A percentile compares a stretch with the other conserved stretches of the same genome.
Evolutionary conservation across 352 stramenopile species (phyloP).

Genomic region (Phytopythium montanum): DNA sequence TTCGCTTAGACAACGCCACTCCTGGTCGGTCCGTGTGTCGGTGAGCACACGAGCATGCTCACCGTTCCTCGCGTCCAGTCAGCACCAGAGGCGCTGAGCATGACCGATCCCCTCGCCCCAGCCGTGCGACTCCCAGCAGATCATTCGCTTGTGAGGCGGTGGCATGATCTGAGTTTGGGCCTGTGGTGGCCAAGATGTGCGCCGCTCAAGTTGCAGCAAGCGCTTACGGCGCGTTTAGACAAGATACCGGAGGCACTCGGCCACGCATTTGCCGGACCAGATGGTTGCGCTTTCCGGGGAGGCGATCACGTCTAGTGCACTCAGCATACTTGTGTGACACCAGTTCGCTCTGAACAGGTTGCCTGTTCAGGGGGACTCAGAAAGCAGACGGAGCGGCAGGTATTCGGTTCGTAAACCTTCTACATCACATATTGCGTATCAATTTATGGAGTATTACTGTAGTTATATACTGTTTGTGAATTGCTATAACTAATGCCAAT

Average conservation of each 20-base stretch:
- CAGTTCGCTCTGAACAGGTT: not conserved
- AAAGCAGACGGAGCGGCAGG: not conserved
- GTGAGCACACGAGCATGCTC: no score
- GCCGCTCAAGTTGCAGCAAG: not conserved
- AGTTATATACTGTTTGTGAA: no score
- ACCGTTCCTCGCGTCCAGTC: no score
- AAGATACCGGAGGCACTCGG: not conserved
- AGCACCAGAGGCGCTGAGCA: no score
- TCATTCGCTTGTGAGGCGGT: not conserved
- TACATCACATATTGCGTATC: not conserved
- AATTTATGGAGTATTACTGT: no score
- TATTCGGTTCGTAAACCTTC: slow-evolving; percentile 1
- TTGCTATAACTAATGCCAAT: no score
- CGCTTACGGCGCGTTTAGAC: not conserved
- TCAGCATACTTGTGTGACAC: not conserved
- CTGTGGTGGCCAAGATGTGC: slow-evolving; percentile 3
- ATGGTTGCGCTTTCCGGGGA: slow-evolving; percentile 6
- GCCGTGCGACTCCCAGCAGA: slow-evolving; percentile 1
- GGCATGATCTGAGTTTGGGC: not conserved
- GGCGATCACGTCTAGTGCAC: no score
- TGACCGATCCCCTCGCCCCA: not conserved
- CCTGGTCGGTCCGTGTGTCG: no score
- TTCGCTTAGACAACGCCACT: no score
- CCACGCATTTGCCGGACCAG: not conserved
- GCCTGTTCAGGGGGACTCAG: not conserved